phyloP scores from a whole-genome alignment of 2,329 filamentous ascomycete genomes.

The Pleomassaria siparia region DNA sequence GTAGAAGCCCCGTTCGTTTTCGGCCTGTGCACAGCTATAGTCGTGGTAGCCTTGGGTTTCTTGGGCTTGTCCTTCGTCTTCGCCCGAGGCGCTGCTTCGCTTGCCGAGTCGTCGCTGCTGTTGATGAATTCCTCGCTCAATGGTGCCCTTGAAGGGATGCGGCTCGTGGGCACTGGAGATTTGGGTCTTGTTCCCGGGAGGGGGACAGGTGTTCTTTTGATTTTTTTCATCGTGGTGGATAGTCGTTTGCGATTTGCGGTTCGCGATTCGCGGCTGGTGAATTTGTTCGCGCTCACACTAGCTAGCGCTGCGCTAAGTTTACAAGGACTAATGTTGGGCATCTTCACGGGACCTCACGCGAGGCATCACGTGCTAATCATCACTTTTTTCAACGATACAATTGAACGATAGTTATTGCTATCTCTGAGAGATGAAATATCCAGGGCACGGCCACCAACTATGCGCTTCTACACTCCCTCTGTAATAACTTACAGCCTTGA shows the following conservation, averaged over 20 bases:
- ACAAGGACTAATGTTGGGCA: too few species aligned
- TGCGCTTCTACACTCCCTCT: too few species aligned
- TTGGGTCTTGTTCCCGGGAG: conserved; percentile 34
- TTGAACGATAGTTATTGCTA: too few species aligned
- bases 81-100: conserved; percentile 18
- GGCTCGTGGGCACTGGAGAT: conserved; percentile 20
- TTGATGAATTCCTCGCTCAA: conserved; percentile 41
- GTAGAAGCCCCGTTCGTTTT: conserved; percentile 24
- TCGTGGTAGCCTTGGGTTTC: conserved; percentile 14
- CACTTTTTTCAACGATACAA: too few species aligned
- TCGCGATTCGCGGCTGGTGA: conserved; percentile 12
- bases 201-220: conserved; percentile 38
- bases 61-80: conserved; percentile 22
- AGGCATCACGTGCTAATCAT: too few species aligned
- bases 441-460: too few species aligned
- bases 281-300: too few species aligned
- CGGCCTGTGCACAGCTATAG: conserved; percentile 34
- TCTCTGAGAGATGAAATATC: too few species aligned
- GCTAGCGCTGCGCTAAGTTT: too few species aligned
- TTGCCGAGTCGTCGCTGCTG: conserved; percentile 35
- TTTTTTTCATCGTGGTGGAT: conserved; percentile 33
- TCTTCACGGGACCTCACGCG: too few species aligned
- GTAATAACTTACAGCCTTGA: too few species aligned
- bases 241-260: conserved; percentile 7
- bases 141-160: conserved; percentile 21